These are phyloP conservation scores for Eimeria praecox DNA, from an alignment of 169 alveolate species.

Conservation along the genomic window DNA sequence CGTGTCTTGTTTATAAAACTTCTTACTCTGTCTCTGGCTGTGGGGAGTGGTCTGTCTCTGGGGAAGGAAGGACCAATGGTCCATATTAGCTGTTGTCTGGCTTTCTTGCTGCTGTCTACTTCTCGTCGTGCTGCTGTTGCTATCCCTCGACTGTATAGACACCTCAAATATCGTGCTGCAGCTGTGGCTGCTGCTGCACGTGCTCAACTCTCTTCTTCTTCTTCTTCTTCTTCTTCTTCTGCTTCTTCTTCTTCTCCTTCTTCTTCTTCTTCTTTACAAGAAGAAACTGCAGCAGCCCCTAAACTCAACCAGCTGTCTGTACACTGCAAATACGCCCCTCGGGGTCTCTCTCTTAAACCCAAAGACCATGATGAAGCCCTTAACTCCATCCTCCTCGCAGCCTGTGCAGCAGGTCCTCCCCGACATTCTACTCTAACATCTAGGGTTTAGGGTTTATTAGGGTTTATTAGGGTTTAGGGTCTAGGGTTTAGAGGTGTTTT, in stretches of 20 bases:
- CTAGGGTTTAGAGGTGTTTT: background rate
- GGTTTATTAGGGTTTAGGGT: background rate
- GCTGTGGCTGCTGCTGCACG: background rate
- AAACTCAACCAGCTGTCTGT: background rate
- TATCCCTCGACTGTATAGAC: constrained; percentile 1
- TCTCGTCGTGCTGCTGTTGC: constrained; percentile 27
- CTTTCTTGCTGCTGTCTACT: constrained; percentile 40
- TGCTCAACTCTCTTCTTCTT: background rate
- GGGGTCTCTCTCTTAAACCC: background rate
- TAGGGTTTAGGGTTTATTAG: constrained; percentile 1
- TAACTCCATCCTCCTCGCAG: constrained; percentile 7
- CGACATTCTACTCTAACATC: background rate
- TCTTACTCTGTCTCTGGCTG: constrained; percentile 87
- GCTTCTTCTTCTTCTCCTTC: background rate
- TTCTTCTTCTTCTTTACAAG: background rate
- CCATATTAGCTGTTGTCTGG: constrained; percentile 87
- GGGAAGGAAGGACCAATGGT: constrained; percentile 92
- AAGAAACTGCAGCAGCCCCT: background rate
- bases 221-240: background rate
- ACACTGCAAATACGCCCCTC: constrained; percentile 12
- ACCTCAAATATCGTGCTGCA: constrained; percentile 5
- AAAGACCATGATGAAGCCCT: background rate
- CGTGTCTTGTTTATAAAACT: constrained; percentile 83
- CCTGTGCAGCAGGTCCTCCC: constrained; percentile 37
- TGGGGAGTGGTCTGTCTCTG: constrained; percentile 86